Evolutionary conservation across 306 rosid species (phyloP).

Genomic region (Pachyrhizus erosus): DNA sequence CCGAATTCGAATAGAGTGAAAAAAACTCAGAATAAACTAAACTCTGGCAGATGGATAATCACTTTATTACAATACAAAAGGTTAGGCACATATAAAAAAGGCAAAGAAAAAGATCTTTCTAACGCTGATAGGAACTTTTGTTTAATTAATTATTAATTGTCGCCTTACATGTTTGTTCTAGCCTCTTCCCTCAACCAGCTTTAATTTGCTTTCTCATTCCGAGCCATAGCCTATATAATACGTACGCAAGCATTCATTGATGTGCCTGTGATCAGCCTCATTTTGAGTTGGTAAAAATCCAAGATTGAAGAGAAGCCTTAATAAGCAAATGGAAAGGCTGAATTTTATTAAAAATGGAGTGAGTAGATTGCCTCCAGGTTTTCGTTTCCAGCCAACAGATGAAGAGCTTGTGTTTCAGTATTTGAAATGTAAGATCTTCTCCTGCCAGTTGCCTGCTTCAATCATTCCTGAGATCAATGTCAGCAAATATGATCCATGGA

Average conservation of each 20-base stretch:
- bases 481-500: constrained; percentile 83
- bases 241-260: not conserved
- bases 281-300: constrained; percentile 1
- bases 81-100: constrained; percentile 1
- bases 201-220: constrained; percentile 6
- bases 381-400: constrained; percentile 91
- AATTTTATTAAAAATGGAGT: constrained; percentile 58
- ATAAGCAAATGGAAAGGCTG: constrained; percentile 52
- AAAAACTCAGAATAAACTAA: not conserved
- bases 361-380: constrained; percentile 88
- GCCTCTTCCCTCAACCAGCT: not conserved
- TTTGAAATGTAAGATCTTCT: constrained; percentile 71
- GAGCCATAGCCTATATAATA: not conserved
- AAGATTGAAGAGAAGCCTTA: not conserved
- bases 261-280: not conserved
- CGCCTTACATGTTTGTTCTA: constrained; percentile 8
- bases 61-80: not conserved
- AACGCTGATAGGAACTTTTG: constrained; percentile 4
- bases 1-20: not conserved
- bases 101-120: constrained; percentile 30
- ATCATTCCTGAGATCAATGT: constrained; percentile 78
- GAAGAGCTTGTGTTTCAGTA: constrained; percentile 88
- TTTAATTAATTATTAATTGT: constrained; percentile 4
- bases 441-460: constrained; percentile 72
- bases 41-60: not conserved